Evolutionary conservation across 805 yeast species (phyloP).

Genomic region (Yarrowia bubula): DNA sequence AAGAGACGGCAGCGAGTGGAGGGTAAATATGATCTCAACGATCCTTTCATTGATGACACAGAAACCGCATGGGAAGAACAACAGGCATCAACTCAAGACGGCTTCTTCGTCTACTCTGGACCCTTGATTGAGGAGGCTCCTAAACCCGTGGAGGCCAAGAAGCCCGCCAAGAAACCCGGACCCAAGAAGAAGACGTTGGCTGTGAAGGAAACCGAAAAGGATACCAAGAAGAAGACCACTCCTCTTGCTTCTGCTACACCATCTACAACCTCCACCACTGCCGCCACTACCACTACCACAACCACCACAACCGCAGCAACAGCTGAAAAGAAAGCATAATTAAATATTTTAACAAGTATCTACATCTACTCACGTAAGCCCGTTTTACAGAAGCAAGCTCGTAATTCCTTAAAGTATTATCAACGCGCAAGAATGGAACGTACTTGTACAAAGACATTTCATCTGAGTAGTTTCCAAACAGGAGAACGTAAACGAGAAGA

Average conservation of each 20-base stretch:
- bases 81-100: slow-evolving; percentile 88
- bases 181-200: slow-evolving; percentile 28
- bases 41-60: slow-evolving; percentile 94
- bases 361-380: too few relatives aligned
- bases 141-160: slow-evolving; percentile 37
- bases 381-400: too few relatives aligned
- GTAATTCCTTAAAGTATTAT: too few relatives aligned
- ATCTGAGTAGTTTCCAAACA: too few relatives aligned
- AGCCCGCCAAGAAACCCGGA: slow-evolving; percentile 24
- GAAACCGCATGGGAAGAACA: slow-evolving; percentile 93
- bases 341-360: neutral
- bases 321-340: slow-evolving; percentile 3
- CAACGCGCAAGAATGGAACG: too few relatives aligned
- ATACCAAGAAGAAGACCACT: slow-evolving; percentile 13
- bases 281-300: neutral
- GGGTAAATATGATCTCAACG: slow-evolving; percentile 87
- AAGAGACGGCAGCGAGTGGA: slow-evolving; percentile 60
- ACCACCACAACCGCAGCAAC: neutral
- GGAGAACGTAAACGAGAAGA: too few relatives aligned
- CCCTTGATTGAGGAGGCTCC: slow-evolving; percentile 53
- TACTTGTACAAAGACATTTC: too few relatives aligned
- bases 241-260: neutral
- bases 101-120: slow-evolving; percentile 93
- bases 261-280: slow-evolving; percentile 3
- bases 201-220: slow-evolving; percentile 20